These are phyloP conservation scores for Cladophialophora carrionii DNA, from an alignment of 2,329 filamentous ascomycete species.

Conservation along the genomic window DNA sequence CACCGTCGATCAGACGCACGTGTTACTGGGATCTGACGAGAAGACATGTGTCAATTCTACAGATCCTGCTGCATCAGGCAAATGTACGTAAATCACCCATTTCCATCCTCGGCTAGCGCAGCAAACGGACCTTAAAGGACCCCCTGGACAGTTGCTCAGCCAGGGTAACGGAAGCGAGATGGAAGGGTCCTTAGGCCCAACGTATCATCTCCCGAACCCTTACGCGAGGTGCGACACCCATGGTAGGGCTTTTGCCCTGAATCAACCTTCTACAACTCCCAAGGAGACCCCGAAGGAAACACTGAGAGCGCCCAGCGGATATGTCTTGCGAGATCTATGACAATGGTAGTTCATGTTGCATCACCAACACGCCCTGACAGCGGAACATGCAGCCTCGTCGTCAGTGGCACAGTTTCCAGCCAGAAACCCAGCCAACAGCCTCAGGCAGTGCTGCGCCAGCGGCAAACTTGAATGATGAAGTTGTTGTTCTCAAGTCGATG, in stretches of 20 bases:
- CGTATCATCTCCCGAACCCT: not conserved
- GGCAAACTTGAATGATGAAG: not conserved
- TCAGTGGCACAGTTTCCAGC: constrained; percentile 1
- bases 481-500: not conserved
- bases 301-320: not conserved
- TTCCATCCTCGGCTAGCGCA: not conserved
- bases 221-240: not conserved
- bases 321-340: constrained; percentile 1
- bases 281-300: not conserved
- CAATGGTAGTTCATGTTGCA: not conserved
- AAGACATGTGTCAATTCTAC: not conserved
- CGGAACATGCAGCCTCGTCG: constrained; percentile 8
- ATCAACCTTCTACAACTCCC: not conserved
- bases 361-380: not conserved
- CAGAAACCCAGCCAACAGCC: not conserved
- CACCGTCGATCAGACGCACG: constrained; percentile 19
- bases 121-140: not conserved
- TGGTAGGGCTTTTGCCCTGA: not conserved
- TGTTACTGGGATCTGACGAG: constrained; percentile 7
- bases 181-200: not conserved
- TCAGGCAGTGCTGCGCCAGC: not conserved
- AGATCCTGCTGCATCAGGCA: not conserved
- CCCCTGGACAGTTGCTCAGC: not conserved
- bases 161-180: not conserved
- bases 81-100: not conserved